These are phyloP conservation scores for Crassisporium funariophilum DNA, from an alignment of 768 basidiomycete species.

Conservation along the genomic window DNA sequence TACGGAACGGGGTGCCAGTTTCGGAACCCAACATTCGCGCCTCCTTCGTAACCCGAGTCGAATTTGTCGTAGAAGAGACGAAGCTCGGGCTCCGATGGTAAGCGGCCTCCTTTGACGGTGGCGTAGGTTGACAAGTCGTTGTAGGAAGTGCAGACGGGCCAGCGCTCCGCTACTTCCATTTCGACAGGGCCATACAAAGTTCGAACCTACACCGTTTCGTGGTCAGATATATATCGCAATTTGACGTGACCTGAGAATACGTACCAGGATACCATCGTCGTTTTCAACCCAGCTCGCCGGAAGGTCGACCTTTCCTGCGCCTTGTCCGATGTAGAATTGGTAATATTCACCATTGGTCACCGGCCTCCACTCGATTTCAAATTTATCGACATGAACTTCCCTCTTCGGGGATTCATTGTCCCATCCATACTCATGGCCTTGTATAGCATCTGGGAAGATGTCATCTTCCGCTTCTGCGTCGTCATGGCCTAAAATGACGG, in stretches of 20 bases:
- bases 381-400: slow-evolving; percentile 58
- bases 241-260: slow-evolving; percentile 11
- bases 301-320: slow-evolving; percentile 47
- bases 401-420: slow-evolving; percentile 87
- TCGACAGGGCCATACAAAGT: slow-evolving; percentile 86
- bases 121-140: slow-evolving; percentile 81
- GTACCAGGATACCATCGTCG: slow-evolving; percentile 51
- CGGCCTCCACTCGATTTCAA: slow-evolving; percentile 83
- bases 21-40: slow-evolving; percentile 82
- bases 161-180: slow-evolving; percentile 74
- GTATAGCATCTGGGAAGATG: slow-evolving; percentile 34
- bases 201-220: slow-evolving; percentile 52
- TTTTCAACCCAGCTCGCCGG: slow-evolving; percentile 78
- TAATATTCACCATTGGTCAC: slow-evolving; percentile 89
- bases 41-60: slow-evolving; percentile 72
- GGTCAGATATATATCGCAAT: background rate
- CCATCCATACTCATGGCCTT: slow-evolving; percentile 84
- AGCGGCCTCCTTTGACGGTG: slow-evolving; percentile 83
- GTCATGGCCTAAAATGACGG: slow-evolving; percentile 75
- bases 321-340: slow-evolving; percentile 53
- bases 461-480: slow-evolving; percentile 76
- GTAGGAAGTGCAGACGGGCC: slow-evolving; percentile 86
- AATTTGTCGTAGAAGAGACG: slow-evolving; percentile 77
- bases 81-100: slow-evolving; percentile 91
- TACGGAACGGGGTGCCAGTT: slow-evolving; percentile 95